A percentile compares a stretch with the other conserved stretches of the same genome.
Evolutionary conservation across 345 rosid genomes (phyloP).

Genomic region (Gossypioides kirkii): DNA sequence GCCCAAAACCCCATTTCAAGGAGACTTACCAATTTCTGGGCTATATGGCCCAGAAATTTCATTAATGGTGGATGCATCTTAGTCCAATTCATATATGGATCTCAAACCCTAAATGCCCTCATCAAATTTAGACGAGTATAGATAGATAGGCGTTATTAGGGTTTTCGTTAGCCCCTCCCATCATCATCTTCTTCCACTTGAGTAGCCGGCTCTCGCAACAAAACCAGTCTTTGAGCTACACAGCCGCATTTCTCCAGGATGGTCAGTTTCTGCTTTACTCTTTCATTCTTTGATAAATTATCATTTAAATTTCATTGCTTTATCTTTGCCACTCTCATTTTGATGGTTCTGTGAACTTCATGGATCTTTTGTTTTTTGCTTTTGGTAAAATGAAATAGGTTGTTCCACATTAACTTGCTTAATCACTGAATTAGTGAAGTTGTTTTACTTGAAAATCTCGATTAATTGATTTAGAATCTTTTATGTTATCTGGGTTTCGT

Average conservation of each 20-base stretch:
- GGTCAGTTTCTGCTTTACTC: not conserved
- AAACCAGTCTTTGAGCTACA: not conserved
- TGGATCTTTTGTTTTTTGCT: not conserved
- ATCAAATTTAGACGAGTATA: not conserved
- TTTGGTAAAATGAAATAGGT: not conserved
- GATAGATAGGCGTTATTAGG: not conserved
- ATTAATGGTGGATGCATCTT: not conserved
- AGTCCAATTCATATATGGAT: not conserved
- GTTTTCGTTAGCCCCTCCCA: not conserved
- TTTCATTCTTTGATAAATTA: too few species aligned
- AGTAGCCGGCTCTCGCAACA: not conserved
- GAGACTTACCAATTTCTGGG: too few species aligned
- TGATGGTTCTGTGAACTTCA: too few species aligned
- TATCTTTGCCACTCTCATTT: too few species aligned
- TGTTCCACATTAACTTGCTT: not conserved
- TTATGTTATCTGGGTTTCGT: not conserved
- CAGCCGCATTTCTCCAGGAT: not conserved
- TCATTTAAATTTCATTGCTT: not conserved
- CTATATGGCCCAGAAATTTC: not conserved
- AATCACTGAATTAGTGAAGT: too few species aligned
- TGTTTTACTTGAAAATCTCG: too few species aligned
- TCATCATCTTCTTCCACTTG: not conserved
- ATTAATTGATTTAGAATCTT: too few species aligned
- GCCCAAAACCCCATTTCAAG: too few species aligned
- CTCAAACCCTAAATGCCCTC: not conserved